Conservation (phyloP, 345 rosid species). For the Sonneratia alba region DNA sequence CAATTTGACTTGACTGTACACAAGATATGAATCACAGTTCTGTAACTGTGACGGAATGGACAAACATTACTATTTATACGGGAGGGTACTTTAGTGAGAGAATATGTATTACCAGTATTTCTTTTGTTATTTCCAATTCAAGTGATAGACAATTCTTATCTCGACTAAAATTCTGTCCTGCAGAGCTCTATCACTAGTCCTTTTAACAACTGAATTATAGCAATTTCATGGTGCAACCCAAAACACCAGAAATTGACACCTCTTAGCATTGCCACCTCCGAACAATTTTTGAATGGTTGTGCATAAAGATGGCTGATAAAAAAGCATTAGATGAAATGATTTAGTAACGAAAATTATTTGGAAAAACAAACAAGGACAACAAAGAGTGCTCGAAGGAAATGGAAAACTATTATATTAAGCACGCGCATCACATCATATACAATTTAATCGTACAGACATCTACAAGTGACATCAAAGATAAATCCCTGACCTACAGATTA, state of each 20-base stretch:
- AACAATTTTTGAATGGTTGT: neutral
- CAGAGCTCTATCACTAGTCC: too few relatives aligned
- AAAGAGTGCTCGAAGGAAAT: neutral
- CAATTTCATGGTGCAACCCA: neutral
- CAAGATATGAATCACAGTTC: neutral
- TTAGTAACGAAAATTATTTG: neutral
- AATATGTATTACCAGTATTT: too few relatives aligned
- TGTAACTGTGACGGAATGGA: too few relatives aligned
- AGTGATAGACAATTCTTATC: too few relatives aligned
- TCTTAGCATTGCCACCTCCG: neutral
- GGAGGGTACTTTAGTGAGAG: too few relatives aligned
- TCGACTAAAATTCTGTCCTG: too few relatives aligned
- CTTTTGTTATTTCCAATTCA: too few relatives aligned
- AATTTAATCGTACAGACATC: neutral
- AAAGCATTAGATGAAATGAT: neutral
- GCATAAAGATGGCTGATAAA: neutral
- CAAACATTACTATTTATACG: too few relatives aligned
- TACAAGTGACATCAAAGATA: neutral
- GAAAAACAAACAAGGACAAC: neutral
- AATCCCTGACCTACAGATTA: neutral
- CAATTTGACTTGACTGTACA: neutral
- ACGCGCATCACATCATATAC: neutral
- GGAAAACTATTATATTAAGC: neutral
- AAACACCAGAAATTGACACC: neutral
- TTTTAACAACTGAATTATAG: too few relatives aligned